Conservation (phyloP, 2,329 filamentous ascomycete genomes). For the Didymella keratinophila region DNA sequence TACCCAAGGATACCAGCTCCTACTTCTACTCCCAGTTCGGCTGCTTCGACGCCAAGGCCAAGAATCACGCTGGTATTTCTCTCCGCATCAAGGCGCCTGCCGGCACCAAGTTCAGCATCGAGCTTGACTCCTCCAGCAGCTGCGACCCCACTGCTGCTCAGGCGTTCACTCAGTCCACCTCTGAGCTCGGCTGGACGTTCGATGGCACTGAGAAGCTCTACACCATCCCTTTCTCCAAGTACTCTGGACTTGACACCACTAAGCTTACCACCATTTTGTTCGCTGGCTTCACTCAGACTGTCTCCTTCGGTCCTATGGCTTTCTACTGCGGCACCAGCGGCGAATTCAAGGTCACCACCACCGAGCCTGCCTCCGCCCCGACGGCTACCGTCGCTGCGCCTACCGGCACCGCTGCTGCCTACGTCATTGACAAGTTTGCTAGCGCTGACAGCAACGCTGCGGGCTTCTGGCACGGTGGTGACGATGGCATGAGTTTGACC, state of each 20-base stretch:
- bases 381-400: slow-evolving; percentile 61
- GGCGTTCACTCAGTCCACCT: slow-evolving; percentile 52
- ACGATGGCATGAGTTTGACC: slow-evolving; percentile 64
- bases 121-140: slow-evolving; percentile 58
- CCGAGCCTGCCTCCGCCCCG: slow-evolving; percentile 52
- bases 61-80: slow-evolving; percentile 63
- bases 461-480: slow-evolving; percentile 71
- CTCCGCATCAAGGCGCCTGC: slow-evolving; percentile 62
- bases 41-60: slow-evolving; percentile 60
- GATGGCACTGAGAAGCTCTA: slow-evolving; percentile 68
- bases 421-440: slow-evolving; percentile 69
- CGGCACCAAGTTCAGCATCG: slow-evolving; percentile 61
- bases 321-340: slow-evolving; percentile 65
- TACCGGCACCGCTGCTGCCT: slow-evolving; percentile 55
- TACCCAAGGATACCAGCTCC: slow-evolving; percentile 57
- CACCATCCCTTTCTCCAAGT: slow-evolving; percentile 64
- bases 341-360: slow-evolving; percentile 59
- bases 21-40: slow-evolving; percentile 68
- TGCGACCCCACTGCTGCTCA: slow-evolving; percentile 55
- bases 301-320: slow-evolving; percentile 65
- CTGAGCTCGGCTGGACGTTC: slow-evolving; percentile 66
- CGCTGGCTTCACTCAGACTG: slow-evolving; percentile 54
- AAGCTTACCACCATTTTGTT: slow-evolving; percentile 64
- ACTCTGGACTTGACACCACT: slow-evolving; percentile 58
- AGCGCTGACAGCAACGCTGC: slow-evolving; percentile 64